Conservation (phyloP, 257 asterid species). For the Solanum neorickii region DNA sequence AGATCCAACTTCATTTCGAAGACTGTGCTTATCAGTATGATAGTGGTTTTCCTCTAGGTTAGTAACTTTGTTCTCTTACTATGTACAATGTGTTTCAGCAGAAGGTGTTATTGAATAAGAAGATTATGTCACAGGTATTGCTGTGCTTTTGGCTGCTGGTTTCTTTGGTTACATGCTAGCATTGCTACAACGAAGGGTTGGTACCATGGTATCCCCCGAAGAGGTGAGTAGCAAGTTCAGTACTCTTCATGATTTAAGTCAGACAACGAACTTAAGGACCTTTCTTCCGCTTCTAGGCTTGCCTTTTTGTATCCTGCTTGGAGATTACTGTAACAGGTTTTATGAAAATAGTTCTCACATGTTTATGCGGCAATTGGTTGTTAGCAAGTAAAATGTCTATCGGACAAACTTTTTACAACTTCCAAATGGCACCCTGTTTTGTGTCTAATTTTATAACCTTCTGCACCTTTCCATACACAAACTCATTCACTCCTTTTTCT, state of each 20-base stretch:
- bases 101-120: neutral
- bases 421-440: neutral
- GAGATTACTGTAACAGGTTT: neutral
- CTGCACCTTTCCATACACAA: neutral
- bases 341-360: neutral
- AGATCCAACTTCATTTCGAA: slow-evolving; percentile 86
- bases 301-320: neutral
- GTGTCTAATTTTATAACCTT: neutral
- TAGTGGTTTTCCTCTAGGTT: slow-evolving; percentile 84
- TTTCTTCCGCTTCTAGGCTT: neutral
- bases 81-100: neutral
- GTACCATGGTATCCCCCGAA: slow-evolving; percentile 50
- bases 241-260: neutral
- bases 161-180: slow-evolving; percentile 95
- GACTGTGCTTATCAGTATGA: slow-evolving; percentile 99
- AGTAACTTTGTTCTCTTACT: neutral
- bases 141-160: slow-evolving; percentile 78
- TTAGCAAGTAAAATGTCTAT: neutral
- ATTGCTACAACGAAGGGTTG: slow-evolving; percentile 63
- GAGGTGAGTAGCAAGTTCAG: slow-evolving; percentile 37
- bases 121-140: slow-evolving; percentile 45
- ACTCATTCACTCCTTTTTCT: neutral
- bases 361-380: neutral
- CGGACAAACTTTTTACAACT: neutral
- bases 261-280: neutral